Evolutionary conservation across 805 yeast genomes (phyloP), one percentile per base, ranked within the genome.

Genomic region (Lipomyces starkeyi): DNA sequence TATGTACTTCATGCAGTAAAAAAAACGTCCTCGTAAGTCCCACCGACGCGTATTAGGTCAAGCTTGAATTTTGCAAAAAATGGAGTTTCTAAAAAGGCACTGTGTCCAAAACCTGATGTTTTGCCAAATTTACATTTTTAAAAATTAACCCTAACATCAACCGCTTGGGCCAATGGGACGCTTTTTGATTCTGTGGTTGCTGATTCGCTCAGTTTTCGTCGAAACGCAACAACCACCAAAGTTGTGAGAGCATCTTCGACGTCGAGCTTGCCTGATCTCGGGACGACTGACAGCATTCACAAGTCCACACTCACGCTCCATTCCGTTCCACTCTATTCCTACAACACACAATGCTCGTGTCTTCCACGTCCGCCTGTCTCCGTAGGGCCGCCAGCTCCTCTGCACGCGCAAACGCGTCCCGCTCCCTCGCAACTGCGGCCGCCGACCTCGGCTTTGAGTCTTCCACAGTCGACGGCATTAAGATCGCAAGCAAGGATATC

Each of bases 401-500:
- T 17, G 59, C 32, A 43, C 63, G 65, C 17, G 43, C 53, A 55
- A 49, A 59, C 58, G 63, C 65, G 22, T 73, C 72, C 58, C 74
- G 77, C 56, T 64, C 72, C 49, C 70, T 75, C 40, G 69, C 77
- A 40, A 73, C 73, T 53, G 70, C 76, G 35, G 72, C 74, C 17
- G 77, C 78, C 53, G 73, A 75, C 69, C 69, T 75, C 59, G 69
- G 72, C 47, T 67, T 73, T 43, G 63, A 71, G 66, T 74, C 81
- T 65, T 69, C 83, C 22, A 76, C 76, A 64, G 78, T 83, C 65
- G 76, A 81, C 58, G 80, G 84, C 43, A 78, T 84, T 74, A 85
- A 84, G 76, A 79, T 87, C 68, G 77, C 83, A 58, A 81, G 89
- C 71, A 82, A 82, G 72, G 92, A 88, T 71, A 83, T 88, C 65